These are phyloP conservation scores for Pistacia integerrima DNA, from an alignment of 345 rosid species.

Conservation along the genomic window DNA sequence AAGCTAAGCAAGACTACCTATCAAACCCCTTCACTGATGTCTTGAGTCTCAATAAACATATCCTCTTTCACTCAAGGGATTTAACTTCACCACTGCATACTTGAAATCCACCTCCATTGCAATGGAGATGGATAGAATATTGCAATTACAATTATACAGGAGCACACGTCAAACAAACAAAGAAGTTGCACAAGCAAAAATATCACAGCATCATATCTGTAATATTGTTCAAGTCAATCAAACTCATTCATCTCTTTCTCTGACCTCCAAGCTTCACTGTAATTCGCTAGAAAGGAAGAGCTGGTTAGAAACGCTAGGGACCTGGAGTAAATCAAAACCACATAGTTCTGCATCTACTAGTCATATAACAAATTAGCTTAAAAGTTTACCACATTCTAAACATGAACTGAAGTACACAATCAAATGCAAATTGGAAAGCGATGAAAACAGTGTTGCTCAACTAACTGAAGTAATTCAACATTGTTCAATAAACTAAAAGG, in stretches of 20 bases:
- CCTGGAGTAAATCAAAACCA: background rate
- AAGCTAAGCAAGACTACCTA: no score
- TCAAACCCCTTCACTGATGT: no score
- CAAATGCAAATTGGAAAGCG: background rate
- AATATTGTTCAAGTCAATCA: no score
- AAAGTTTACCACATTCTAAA: background rate
- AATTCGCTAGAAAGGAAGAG: no score
- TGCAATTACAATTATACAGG: background rate
- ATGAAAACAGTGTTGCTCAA: background rate
- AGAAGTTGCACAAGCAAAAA: background rate
- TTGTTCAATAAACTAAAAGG: background rate
- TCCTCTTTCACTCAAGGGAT: background rate
- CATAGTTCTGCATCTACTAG: background rate
- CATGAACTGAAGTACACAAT: no score
- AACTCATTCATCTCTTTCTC: no score
- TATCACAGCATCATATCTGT: no score
- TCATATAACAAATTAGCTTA: background rate
- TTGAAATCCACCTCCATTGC: background rate
- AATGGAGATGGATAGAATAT: background rate
- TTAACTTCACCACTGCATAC: background rate
- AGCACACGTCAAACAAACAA: background rate
- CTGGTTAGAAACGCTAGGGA: no score
- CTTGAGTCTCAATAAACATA: no score
- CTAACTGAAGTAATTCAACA: background rate
- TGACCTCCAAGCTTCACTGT: no score